Base-by-base conservation (phyloP, 2,329 filamentous ascomycete genomes). In the Pezizomycotina sp. region DNA sequence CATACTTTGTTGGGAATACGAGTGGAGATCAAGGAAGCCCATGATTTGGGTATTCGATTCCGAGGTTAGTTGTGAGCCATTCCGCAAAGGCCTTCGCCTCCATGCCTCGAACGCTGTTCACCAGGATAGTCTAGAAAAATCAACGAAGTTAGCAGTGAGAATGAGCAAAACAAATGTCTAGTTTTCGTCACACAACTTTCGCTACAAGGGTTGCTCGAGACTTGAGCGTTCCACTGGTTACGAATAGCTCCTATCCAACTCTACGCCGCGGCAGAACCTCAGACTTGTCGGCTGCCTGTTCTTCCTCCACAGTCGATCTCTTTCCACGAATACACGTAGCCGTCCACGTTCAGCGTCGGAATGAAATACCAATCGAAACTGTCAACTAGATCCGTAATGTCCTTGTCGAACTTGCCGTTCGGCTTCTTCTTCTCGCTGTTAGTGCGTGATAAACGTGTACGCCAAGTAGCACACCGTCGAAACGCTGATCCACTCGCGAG, bases 321-420 rank as follows among this genome's bases (percentile, higher is more conserved):
- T 71, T 84, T 72, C 86, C 86, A 95, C 1, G 80, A 83, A 57
- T 92, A 93, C 46, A 82, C 76, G 53, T 93, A 91, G 19, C 89
- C 89, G 55, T 98, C 89, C 0, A 86, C 83, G 54, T 98, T 98
- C 39, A 89, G 59, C 0, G 81, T 80, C 1, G 89, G 89, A 15
- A 95, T 68, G 49, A 95, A 77, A 27, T 95, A 65, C 49, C 91
- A 74, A 56, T 95, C 84, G 52, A 86, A 92, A 36, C 77, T 66
- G 45, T 89, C 67, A 3, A 98, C 66, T 6, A 95, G 64, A 42
- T 74, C 76, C 13, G 78, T 84, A 35, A 91, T 74, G 26, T 43
- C 47, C 14, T 26, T 36, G 24, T 48, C 46, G 12, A 8, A 58
- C 28, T n/a, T 34, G 18, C 6, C 36, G 24, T 12, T 34, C 28